A percentile compares a stretch with the other conserved stretches of the same genome.
Evolutionary conservation across 176 grass and related monocot species (phyloP).

Genomic region (Oryza glaberrima): DNA sequence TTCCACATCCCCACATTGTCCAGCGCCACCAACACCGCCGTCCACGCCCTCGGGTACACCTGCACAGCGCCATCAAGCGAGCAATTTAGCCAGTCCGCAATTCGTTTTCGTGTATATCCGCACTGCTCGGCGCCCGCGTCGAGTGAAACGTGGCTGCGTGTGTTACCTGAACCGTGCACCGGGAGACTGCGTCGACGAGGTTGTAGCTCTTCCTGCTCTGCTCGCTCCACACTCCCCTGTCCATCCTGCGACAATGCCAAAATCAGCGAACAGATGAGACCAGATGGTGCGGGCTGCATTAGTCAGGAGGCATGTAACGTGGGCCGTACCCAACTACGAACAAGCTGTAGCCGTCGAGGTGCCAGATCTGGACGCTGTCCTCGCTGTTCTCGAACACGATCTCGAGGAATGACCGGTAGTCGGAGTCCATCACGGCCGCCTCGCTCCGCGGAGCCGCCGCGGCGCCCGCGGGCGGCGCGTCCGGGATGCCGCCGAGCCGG

Average conservation of each 20-base stretch:
- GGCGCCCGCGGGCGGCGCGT: conserved; percentile 29
- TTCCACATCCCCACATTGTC: conserved; percentile 94
- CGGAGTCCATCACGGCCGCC: conserved; percentile 79
- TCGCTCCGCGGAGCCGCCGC: conserved; percentile 23
- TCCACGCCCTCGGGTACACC: conserved; percentile 78
- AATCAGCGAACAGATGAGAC: not conserved
- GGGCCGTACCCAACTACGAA: conserved; percentile 78
- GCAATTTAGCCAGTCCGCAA: not conserved
- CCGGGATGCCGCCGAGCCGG: conserved; percentile 58
- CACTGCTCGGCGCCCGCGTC: not conserved
- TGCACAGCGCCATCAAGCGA: not conserved
- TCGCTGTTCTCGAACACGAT: conserved; percentile 78
- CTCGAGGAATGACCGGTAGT: conserved; percentile 73
- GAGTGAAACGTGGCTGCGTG: not conserved
- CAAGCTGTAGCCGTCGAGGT: conserved; percentile 77
- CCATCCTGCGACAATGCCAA: conserved; percentile 55
- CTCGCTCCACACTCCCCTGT: conserved; percentile 66
- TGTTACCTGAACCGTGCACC: conserved; percentile 77
- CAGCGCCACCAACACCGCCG: conserved; percentile 60
- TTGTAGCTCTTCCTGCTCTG: conserved; percentile 73
- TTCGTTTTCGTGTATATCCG: not conserved
- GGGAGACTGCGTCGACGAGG: conserved; percentile 72
- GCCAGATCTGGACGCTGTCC: conserved; percentile 75
- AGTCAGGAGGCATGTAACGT: not conserved
- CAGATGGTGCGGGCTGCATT: not conserved